Base-by-base conservation (phyloP, 352 stramenopile species). In the Phytophthora litchii region DNA sequence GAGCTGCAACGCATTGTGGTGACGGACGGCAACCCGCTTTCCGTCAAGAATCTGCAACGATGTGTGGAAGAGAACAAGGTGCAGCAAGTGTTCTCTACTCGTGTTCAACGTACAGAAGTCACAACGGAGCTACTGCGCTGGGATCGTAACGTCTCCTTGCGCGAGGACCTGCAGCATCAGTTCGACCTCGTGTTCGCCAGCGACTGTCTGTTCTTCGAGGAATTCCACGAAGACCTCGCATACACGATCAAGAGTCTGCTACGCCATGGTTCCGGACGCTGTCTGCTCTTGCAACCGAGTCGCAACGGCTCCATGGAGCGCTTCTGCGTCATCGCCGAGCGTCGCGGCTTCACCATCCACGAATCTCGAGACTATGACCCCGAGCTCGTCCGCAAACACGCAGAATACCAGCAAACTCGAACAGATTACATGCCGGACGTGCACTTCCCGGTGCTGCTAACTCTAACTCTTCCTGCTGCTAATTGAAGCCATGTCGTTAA, bases 201-300 rank as follows among this genome's bases (percentile, higher is more conserved):
- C 48, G 86, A 95, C 60, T 95, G 86, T 49, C 65, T 95, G 1
- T 95, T 95, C 66, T 95, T 95, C 48, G 83, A 94, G 68, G 77
- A 86, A 1, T 95, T 94, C 63, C 84, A 95, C 63, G 60, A 81
- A 40, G 86, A 95, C 50, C 64, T 95, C 19, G 76, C 67, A 12
- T 64, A 79, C 47, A 91, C 79, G 0, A 82, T 95, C 66, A 69
- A 80, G n/a, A 55, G 60, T 46, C 65, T 95, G 6, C 41, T 93
- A 31, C 56, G 61, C 6, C 74, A 57, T 0, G 14, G 16, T 3
- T 81, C 69, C 0, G 83, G 83, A 5, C 66, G 64, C 11, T 92
- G 82, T 47, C 72, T 86, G n/a, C 68, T 95, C 16, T 49, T 95
- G 31, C 86, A 95, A 60, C 86, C 86, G 13, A 87, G 72, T 40